Evolutionary conservation across 805 yeast genomes (phyloP).

Genomic region (Lipomyces anomalus): DNA sequence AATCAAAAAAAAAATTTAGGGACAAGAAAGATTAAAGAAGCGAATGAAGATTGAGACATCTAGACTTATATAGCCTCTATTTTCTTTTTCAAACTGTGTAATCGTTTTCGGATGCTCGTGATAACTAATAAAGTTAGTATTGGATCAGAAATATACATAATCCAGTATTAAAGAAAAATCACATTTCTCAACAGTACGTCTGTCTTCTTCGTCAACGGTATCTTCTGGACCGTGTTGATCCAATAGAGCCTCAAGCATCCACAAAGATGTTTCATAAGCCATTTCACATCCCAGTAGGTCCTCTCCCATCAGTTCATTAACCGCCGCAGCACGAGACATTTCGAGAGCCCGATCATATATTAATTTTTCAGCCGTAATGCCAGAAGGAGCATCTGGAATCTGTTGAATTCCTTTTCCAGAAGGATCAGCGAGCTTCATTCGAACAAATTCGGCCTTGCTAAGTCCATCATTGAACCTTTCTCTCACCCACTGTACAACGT

Average conservation of each 20-base stretch:
- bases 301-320: conserved; percentile 71
- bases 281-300: conserved; percentile 74
- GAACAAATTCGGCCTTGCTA: conserved; percentile 79
- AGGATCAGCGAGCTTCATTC: conserved; percentile 29
- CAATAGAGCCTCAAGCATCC: conserved; percentile 89
- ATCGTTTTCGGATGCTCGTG: conserved; percentile 72
- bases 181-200: conserved; percentile 64
- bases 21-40: too few relatives aligned
- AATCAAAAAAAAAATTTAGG: too few relatives aligned
- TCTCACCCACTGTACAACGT: conserved; percentile 84
- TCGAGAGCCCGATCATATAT: conserved; percentile 86
- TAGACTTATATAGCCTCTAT: conserved; percentile 29
- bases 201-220: conserved; percentile 64
- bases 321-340: conserved; percentile 86
- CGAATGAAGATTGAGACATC: too few relatives aligned
- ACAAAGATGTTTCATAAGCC: conserved; percentile 83
- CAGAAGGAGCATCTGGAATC: neutral
- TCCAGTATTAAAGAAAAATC: neutral
- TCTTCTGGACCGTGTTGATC: conserved; percentile 25
- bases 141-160: neutral
- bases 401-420: conserved; percentile 6
- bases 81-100: conserved; percentile 64
- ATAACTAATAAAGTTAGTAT: conserved; percentile 40
- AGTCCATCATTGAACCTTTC: conserved; percentile 82
- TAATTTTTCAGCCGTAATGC: conserved; percentile 58